phyloP scores from a whole-genome alignment of 257 asterid genomes.

The Linderniella brevidens region DNA sequence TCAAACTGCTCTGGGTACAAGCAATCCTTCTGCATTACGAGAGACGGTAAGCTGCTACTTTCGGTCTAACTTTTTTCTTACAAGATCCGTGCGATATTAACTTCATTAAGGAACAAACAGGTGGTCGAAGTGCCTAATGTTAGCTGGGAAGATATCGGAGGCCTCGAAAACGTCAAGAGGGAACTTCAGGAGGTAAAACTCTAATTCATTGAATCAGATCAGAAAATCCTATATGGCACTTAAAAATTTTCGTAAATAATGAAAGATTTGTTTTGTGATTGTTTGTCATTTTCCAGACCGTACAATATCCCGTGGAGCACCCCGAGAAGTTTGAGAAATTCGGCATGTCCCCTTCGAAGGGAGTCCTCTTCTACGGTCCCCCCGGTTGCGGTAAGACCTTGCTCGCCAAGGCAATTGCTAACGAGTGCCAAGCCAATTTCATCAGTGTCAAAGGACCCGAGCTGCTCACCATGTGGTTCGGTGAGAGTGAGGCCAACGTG shows the following conservation, averaged over 20 bases:
- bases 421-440: slow-evolving; percentile 87
- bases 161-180: slow-evolving; percentile 77
- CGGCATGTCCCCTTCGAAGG: slow-evolving; percentile 95
- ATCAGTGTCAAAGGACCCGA: slow-evolving; percentile 91
- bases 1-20: slow-evolving; percentile 75
- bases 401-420: slow-evolving; percentile 88
- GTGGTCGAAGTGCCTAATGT: slow-evolving; percentile 89
- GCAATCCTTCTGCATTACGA: slow-evolving; percentile 92
- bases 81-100: neutral
- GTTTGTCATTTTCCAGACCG: slow-evolving; percentile 35
- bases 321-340: slow-evolving; percentile 92
- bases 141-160: slow-evolving; percentile 82
- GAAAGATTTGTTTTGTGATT: neutral
- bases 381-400: slow-evolving; percentile 89
- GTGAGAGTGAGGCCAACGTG: slow-evolving; percentile 94
- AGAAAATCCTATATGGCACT: too few species aligned
- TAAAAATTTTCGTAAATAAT: too few species aligned
- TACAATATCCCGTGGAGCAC: slow-evolving; percentile 94
- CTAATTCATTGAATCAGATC: neutral
- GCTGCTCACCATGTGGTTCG: slow-evolving; percentile 92
- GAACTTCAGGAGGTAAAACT: slow-evolving; percentile 89
- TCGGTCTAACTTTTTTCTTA: neutral
- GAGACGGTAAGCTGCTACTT: slow-evolving; percentile 49
- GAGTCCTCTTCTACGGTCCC: slow-evolving; percentile 87
- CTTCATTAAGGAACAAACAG: slow-evolving; percentile 12